A percentile compares a stretch with the other conserved stretches of the same genome.
These are phyloP conservation scores for Petrea volubilis DNA, from an alignment of 257 asterid species.

Conservation along the genomic window DNA sequence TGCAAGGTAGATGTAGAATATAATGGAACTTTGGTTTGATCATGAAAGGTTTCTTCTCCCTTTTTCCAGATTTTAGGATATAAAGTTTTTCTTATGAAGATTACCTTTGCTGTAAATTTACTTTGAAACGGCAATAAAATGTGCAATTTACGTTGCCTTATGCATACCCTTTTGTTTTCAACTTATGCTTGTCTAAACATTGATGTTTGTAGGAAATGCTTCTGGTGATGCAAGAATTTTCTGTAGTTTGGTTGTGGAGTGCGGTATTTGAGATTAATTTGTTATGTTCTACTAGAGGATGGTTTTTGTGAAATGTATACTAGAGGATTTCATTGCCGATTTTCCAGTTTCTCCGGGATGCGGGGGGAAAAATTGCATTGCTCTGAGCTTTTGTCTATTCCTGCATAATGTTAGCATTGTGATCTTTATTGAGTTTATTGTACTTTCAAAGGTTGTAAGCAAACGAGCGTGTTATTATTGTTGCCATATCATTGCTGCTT, in stretches of 20 bases:
- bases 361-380: not conserved
- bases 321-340: not conserved
- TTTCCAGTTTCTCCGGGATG: not conserved
- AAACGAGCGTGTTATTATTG: not conserved
- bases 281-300: not conserved
- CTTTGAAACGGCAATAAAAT: not conserved
- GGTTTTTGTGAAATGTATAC: not conserved
- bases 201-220: not conserved
- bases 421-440: not conserved
- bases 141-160: not conserved
- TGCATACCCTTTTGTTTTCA: not conserved
- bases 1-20: not conserved
- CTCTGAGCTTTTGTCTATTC: not conserved
- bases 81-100: not conserved
- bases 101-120: slow-evolving; percentile 1
- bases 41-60: not conserved
- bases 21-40: not conserved
- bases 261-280: not conserved
- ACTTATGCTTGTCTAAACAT: not conserved
- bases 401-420: not conserved
- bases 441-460: not conserved
- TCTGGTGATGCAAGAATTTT: not conserved
- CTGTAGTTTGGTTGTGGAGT: not conserved
- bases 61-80: not conserved
- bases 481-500: too few relatives aligned